Evolutionary conservation across 2,329 filamentous ascomycete species (phyloP).

Genomic region (Pseudocercospora pini-densiflorae): DNA sequence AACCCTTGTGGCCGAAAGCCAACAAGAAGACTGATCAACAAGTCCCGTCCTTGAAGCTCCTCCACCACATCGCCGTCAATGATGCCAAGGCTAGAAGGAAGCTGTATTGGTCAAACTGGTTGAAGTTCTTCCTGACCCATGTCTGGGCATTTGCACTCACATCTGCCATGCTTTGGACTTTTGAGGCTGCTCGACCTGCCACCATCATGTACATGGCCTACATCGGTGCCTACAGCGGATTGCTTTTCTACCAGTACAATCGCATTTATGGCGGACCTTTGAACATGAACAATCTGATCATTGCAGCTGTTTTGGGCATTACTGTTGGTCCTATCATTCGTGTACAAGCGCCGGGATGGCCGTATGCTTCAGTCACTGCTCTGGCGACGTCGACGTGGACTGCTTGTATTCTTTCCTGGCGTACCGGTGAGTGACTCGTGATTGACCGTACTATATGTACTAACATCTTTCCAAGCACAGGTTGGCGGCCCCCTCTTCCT

Average conservation of each 20-base stretch:
- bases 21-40: constrained; percentile 29
- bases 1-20: constrained; percentile 26
- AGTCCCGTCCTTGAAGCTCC: constrained; percentile 33
- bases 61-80: constrained; percentile 50
- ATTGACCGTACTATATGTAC: background rate
- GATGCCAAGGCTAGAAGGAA: constrained; percentile 52
- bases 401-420: constrained; percentile 54
- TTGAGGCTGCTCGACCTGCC: constrained; percentile 49
- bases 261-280: constrained; percentile 50
- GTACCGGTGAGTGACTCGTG: constrained; percentile 37
- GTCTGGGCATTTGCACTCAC: constrained; percentile 59
- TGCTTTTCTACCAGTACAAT: constrained; percentile 60
- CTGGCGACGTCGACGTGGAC: constrained; percentile 58
- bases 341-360: constrained; percentile 44
- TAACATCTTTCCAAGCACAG: constrained; percentile 39
- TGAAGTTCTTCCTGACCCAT: constrained; percentile 56
- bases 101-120: constrained; percentile 57
- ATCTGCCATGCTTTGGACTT: constrained; percentile 57
- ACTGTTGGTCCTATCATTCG: constrained; percentile 53
- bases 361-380: constrained; percentile 54
- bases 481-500: constrained; percentile 44
- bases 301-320: constrained; percentile 53
- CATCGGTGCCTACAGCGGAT: constrained; percentile 55
- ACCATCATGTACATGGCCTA: constrained; percentile 58
- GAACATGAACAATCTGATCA: constrained; percentile 53